Base-by-base conservation (phyloP, 78 protist species). In the Isochrysis galbana region DNA sequence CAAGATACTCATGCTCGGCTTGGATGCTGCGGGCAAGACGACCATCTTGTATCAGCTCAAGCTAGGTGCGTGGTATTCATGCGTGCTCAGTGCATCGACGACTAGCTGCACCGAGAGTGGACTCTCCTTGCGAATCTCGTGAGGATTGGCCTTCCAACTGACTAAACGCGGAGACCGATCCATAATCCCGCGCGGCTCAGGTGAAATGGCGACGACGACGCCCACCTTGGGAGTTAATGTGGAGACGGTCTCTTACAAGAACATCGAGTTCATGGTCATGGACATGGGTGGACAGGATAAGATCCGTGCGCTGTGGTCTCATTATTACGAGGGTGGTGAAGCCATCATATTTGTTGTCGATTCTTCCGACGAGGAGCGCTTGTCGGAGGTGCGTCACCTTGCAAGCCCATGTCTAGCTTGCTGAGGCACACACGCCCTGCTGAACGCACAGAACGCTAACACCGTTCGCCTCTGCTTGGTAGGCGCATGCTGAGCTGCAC, bases 291-390 rank as follows among this genome's bases (percentile, higher is more conserved):
- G 95, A 72, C 89, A 70, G 80, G 80, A 70, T 41, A 34, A 26
- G 14, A 70, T 70, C 80, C 80, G 80, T 1, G 29, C 34, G 80
- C 80, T 70, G 41, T 70, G 80, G 80, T 34, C 41, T 4, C 80
- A 70, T 41, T 70, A 70, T 41, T 90, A 84, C 82, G 41, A n/a
- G 42, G 26, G 48, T 41, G 38, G 78, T 2, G 38, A 87, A 2
- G 96, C 89, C 0, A 41, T 92, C 54, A 90, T 94, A n/a, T 92
- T 92, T 83, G 96, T 94, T 3, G 61, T 94, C 23, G 96, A 92
- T 51, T 84, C 93, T 14, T 1, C 92, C 32, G 83, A 90, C 92
- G n/a, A 19, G 17, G 83, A 90, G 83, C 83, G 78, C 19, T 21
- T 72, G 39, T 48, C 7, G 5, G 92, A 90, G 48, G 91, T 84